Conservation (phyloP, 2,329 filamentous ascomycete genomes). For the Alternaria sp. region DNA sequence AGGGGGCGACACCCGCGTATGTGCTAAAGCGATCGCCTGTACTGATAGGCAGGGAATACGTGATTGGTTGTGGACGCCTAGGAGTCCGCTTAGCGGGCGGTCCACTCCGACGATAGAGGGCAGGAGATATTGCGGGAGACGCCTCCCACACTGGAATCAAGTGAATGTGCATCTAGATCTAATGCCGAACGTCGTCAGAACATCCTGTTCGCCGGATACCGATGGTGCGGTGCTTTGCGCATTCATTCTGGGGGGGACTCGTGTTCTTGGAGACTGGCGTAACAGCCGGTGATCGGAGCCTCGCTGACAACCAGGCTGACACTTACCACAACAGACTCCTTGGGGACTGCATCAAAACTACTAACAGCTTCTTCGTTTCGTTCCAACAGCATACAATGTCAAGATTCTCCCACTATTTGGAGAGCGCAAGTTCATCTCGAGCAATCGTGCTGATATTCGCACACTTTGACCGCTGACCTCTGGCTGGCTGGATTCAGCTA, state of each 20-base stretch:
- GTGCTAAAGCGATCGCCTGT: constrained; percentile 41
- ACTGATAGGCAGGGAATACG: constrained; percentile 33
- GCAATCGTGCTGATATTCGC: background rate
- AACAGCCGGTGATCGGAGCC: constrained; percentile 4
- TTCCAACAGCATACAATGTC: background rate
- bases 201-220: constrained; percentile 39
- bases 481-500: background rate
- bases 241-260: background rate
- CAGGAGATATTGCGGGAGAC: constrained; percentile 8
- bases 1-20: constrained; percentile 28
- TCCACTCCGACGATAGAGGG: constrained; percentile 39
- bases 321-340: background rate
- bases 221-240: constrained; percentile 26
- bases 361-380: background rate
- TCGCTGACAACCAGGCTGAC: background rate
- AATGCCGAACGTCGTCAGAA: constrained; percentile 15
- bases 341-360: background rate
- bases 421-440: background rate
- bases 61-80: constrained; percentile 35
- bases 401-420: background rate
- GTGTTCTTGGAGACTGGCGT: background rate
- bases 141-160: constrained; percentile 32
- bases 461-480: background rate
- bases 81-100: constrained; percentile 39
- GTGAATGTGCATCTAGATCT: constrained; percentile 15